Base-by-base conservation (phyloP, 495 filamentous ascomycete species). In the Barbatosphaeria neglecta region DNA sequence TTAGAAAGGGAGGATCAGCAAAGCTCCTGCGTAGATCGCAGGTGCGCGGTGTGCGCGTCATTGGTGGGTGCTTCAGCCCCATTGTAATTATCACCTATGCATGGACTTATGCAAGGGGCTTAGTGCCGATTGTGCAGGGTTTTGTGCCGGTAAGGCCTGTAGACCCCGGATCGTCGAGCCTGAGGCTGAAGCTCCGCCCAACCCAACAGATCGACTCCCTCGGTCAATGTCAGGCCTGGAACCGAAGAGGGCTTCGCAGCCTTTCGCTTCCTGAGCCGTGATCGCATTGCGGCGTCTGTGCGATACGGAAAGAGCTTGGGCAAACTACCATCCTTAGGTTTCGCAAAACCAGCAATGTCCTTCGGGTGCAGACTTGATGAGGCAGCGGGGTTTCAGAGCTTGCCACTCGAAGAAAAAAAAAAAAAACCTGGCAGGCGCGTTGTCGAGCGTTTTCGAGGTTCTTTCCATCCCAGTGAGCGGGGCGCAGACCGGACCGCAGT, bases 41-140 rank as follows among this genome's bases (percentile, higher is more conserved):
- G 16, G 1, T 20, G 17, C 17, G 37, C 13, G 13, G 35, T 46
- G 37, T 46, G 45, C 45, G 37, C 45, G 45, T 46, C 45, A 46
- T 46, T 46, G 13, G 42, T 15, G 24, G n/a, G 6, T 33, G 4
- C 9, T 8, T 38, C 33, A 19, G 7, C 5, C 31, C n/a, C 15
- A n/a, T 45, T 28, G 17, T 22, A 6, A 23, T 23, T 23, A 23
- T n/a, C n/a, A n/a, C n/a, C n/a, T n/a, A n/a, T n/a, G n/a, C n/a
- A n/a, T n/a, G n/a, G n/a, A 23, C 4, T 22, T 22, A 22, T 41
- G 39, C 39, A 41, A 24, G 20, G 17, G 11, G 16, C 38, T 18
- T 11, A 35, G 31, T 2, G 15, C 31, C 13, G 16, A n/a, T n/a
- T 11, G 1, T 31, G 27, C 9, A 2, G 27, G 27, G 27, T 13